phyloP scores from a whole-genome alignment of 1,139 yeast species.

The Blastobotrys apis region DNA sequence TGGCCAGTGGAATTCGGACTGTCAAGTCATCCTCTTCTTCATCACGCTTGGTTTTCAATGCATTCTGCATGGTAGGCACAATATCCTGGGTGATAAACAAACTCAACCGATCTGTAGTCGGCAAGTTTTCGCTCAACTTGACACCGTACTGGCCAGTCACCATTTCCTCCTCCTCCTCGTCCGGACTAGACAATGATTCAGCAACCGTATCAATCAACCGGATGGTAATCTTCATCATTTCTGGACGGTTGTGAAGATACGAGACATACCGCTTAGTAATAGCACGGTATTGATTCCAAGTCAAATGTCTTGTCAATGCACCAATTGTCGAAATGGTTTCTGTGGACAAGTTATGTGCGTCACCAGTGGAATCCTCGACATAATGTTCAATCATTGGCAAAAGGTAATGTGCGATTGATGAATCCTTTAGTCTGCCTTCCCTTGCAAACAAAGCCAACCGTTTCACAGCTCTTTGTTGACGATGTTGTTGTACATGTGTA shows the following conservation, averaged over 20 bases:
- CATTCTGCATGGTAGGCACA: conserved; percentile 57
- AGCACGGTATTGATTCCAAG: conserved; percentile 81
- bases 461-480: conserved; percentile 79
- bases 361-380: conserved; percentile 49
- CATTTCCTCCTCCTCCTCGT: conserved; percentile 18
- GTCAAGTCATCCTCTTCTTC: conserved; percentile 74
- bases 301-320: conserved; percentile 51
- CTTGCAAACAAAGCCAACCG: conserved; percentile 46
- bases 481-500: conserved; percentile 76
- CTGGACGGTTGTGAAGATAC: conserved; percentile 49
- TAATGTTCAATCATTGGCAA: conserved; percentile 83
- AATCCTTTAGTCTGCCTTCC: conserved; percentile 42
- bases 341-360: conserved; percentile 64
- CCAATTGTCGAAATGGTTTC: conserved; percentile 69
- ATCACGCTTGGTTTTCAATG: conserved; percentile 41
- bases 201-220: conserved; percentile 62
- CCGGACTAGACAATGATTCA: conserved; percentile 41
- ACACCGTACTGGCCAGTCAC: conserved; percentile 19
- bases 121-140: conserved; percentile 31
- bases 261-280: conserved; percentile 65
- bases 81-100: conserved; percentile 53
- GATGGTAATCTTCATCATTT: conserved; percentile 55
- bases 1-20: conserved; percentile 72
- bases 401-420: conserved; percentile 70
- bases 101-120: conserved; percentile 43